Base-by-base conservation (phyloP, 202 grass and related monocot genomes). In the Brachypodium distachyon region DNA sequence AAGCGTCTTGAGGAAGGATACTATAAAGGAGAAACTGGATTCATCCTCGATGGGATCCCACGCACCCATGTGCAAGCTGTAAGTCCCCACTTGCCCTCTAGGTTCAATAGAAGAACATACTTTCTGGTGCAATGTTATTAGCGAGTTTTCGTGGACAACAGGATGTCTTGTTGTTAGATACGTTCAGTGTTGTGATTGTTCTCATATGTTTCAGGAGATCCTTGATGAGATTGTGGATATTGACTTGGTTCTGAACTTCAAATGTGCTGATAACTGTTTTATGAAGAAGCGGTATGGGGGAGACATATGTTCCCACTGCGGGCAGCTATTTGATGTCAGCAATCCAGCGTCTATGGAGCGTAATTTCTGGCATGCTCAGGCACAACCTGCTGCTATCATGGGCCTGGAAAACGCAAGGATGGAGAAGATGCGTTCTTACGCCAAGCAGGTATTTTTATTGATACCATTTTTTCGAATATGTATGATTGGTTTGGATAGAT, bases 31-130 rank as follows among this genome's bases (percentile, higher is more conserved):
- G 96, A 99, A 89, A 73, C 78, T 67, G 96, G 96, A 73, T 99
- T 99, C 70, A 90, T 99, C 86, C 91, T 99, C 0, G 96, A 92
- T 78, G 96, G 96, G 50, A 92, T 99, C 1, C 96, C 96, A 16
- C 84, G 89, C 28, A 93, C 77, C 47, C 77, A 31, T 8, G 84
- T 95, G 62, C 91, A 99, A 85, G 96, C 96, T 82, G 96, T 98
- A 88, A 81, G 89, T 73, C 3, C 77, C 29, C 34, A 6, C 70
- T 67, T 14, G 76, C 56, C 9, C 26, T 83, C 2, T 44, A 40
- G 14, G 50, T 76, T 67, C 44, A 34, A 56, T 10, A 29, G 48
- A 40, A 74, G 0, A 73, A 21, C 31, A 5, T 27, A 7, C 9
- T 70, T 46, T 9, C 23, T 43, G 16, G 12, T 78, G 28, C 54